Evolutionary conservation across 208 protist species (phyloP), one percentile per base, ranked within the genome.

Genomic region (Leishmania major): DNA sequence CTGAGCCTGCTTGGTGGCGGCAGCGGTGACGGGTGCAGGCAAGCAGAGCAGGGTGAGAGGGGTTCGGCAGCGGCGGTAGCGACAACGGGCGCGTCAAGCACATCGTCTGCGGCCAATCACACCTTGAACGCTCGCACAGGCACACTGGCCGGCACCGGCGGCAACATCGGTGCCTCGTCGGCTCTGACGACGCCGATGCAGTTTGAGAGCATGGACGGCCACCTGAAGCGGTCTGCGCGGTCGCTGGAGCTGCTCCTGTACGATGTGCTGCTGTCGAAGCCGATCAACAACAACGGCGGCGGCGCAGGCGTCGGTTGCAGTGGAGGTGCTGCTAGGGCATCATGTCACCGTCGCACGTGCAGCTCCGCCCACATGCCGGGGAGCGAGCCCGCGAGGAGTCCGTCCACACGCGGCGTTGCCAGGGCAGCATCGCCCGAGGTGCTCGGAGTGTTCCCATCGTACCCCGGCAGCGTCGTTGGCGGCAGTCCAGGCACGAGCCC

Each of bases 221-320:
- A 80, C 35, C 53, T 84, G 22, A 80, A 77, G 66, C 76, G 81
- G 40, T 77, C 76, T 10, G 75, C 81, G 28, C 70, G 55, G 10
- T 80, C 76, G 0, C 53, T 84, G 53, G 81, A 79, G 81, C 47
- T 77, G 57, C 74, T 83, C 3, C 60, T 83, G 43, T 83, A 83
- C 60, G 74, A 83, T 59, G 80, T 83, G 7, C 74, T 83, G 3
- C 74, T 83, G 7, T 83, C 80, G 5, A 83, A 78, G 64, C 80
- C 59, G 22, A 59, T 59, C 35, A 78, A n/a, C 72, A 74, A 51
- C 80, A 53, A 13, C 13, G 67, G 19, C 80, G 28, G 37, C 7
- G 37, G 66, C 37, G 31, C 31, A 43, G 62, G 17, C 10, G 31
- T 22, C 31, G 62, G n/a, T 67, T 37, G 62, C 13, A 6, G 62